Evolutionary conservation across 2,329 filamentous ascomycete genomes (phyloP), one percentile per base, ranked within the genome.

Genomic region (Stagonosporopsis chrysanthemi): DNA sequence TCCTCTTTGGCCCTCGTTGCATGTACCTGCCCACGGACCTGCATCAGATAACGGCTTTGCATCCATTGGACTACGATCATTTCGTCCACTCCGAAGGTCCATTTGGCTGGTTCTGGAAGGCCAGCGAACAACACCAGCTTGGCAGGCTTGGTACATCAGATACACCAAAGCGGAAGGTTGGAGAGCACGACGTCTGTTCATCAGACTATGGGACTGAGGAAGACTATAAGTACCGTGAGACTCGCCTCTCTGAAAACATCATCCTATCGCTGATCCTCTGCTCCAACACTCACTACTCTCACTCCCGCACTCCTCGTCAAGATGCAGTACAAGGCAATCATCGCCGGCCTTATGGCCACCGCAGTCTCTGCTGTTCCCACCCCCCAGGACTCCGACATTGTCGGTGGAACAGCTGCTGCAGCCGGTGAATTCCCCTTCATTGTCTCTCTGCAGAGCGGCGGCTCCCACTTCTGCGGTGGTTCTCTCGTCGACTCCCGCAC

Each of bases 341-440:
- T 68, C 41, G 58, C 60, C 45, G 63, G 64, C 50, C 65, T 69
- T 39, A 63, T 64, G 59, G 53, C 65, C 43, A 65, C 69, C 22
- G 69, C 62, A 40, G 47, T 67, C 45, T 45, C 56, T 41, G 64
- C 64, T 36, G 64, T 63, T 46, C 63, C 69, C 22, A 62, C 64
- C 42, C 69, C 69, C 31, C 68, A 71, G 50, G 63, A 63, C 8
- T 43, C 56, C 26, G 71, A 54, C 29, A 72, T 72, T 38, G 70
- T 72, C 38, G 70, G 69, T 39, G 69, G 69, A 52, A 49, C 49
- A 1, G 42, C 63, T 19, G 69, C 69, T 31, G n/a, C 55, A 19
- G 56, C 61, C 6, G 68, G 67, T 28, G 69, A 72, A 22, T 68
- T 69, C 43, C 69, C 69, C 52, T 72, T 60, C 66, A 70, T 72